Conservation (phyloP, 768 basidiomycete genomes). For the Tricholomella constricta region DNA sequence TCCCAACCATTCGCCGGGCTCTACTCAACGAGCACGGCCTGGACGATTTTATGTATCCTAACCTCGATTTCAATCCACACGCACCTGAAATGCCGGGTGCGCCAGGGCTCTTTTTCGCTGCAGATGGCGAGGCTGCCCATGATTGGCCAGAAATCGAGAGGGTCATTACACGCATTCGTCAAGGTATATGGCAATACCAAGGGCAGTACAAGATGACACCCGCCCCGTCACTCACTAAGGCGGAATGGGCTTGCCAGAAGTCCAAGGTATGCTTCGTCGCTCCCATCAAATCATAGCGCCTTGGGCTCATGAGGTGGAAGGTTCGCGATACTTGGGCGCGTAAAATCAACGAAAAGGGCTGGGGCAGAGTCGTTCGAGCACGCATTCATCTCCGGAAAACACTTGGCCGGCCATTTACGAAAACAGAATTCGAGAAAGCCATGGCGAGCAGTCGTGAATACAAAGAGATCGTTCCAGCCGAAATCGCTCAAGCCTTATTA, state of each 20-base stretch:
- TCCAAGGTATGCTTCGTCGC: constrained; percentile 34
- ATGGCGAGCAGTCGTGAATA: not conserved
- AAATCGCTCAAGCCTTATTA: constrained; percentile 29
- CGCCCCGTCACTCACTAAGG: constrained; percentile 11
- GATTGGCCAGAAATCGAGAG: constrained; percentile 8
- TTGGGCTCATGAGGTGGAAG: constrained; percentile 20
- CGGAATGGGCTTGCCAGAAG: constrained; percentile 11
- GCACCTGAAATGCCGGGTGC: constrained; percentile 37
- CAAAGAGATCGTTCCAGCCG: constrained; percentile 20
- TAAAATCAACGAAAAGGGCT: constrained; percentile 25
- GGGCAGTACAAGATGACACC: constrained; percentile 16
- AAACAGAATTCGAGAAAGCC: constrained; percentile 22
- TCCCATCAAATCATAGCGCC: constrained; percentile 30
- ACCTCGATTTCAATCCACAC: constrained; percentile 33
- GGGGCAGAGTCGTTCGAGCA: constrained; percentile 28
- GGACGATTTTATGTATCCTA: constrained; percentile 36
- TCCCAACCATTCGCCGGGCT: constrained; percentile 26
- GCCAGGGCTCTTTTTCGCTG: constrained; percentile 33
- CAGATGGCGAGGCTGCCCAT: not conserved
- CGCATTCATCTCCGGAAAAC: constrained; percentile 29
- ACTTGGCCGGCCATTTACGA: constrained; percentile 25
- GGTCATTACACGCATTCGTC: constrained; percentile 1
- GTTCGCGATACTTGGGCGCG: constrained; percentile 25
- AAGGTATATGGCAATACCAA: constrained; percentile 17
- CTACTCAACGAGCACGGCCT: constrained; percentile 28